Percentiles rank a stretch among this genome's conserved stretches.
Evolutionary conservation across 148 eudicot genomes (phyloP).

Genomic region (Bassia scoparia): DNA sequence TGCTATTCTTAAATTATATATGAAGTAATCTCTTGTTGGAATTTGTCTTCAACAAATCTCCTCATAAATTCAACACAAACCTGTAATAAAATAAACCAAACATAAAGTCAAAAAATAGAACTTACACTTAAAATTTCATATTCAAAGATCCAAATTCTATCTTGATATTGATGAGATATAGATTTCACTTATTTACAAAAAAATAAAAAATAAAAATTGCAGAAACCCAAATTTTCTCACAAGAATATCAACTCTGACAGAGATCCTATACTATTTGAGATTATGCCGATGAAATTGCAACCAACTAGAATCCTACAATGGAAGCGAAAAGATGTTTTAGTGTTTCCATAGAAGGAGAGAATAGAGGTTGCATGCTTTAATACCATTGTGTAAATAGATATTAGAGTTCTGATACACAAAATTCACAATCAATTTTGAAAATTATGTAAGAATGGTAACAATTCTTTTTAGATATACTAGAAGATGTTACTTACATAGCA

Average conservation of each 20-base stretch:
- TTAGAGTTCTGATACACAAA: conserved; percentile 44
- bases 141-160: too few relatives aligned
- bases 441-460: background rate
- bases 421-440: conserved; percentile 4
- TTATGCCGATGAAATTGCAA: conserved; percentile 61
- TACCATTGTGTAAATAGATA: background rate
- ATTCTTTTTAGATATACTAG: background rate
- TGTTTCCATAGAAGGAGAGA: too few relatives aligned
- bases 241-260: conserved; percentile 41
- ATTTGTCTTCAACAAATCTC: too few relatives aligned
- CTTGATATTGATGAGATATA: too few relatives aligned
- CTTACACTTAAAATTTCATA: too few relatives aligned
- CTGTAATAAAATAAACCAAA: too few relatives aligned
- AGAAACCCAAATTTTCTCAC: conserved; percentile 43
- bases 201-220: background rate
- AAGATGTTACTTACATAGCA: conserved; percentile 38
- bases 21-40: too few relatives aligned
- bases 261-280: conserved; percentile 72
- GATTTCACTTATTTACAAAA: too few relatives aligned
- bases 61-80: too few relatives aligned
- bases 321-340: background rate
- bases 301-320: conserved; percentile 61
- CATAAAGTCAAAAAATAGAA: too few relatives aligned
- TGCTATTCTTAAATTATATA: too few relatives aligned
- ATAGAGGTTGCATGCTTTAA: background rate